Conservation (phyloP, 257 asterid species). For the Salvia hispanica region DNA sequence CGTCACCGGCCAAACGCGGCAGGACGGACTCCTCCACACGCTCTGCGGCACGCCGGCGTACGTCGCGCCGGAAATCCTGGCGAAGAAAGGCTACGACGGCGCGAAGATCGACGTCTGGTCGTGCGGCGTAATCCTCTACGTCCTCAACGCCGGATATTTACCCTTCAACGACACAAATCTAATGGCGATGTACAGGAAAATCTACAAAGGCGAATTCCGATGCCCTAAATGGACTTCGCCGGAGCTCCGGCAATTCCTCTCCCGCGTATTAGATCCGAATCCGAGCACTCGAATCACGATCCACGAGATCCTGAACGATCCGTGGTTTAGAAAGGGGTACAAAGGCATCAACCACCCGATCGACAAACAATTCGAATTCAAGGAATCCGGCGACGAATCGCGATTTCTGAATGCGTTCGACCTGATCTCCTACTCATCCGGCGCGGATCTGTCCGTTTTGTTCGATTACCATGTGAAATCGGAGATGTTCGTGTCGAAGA, state of each 20-base stretch:
- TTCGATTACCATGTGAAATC: conserved; percentile 31
- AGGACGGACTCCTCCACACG: conserved; percentile 77
- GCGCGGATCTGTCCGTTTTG: conserved; percentile 55
- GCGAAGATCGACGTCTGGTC: conserved; percentile 81
- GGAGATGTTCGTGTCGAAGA: conserved; percentile 43
- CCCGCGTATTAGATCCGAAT: conserved; percentile 58
- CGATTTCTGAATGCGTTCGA: conserved; percentile 52
- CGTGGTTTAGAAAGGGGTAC: conserved; percentile 60
- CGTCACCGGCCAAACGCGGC: conserved; percentile 56
- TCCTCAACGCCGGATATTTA: conserved; percentile 64
- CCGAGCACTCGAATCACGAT: conserved; percentile 63
- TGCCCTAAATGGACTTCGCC: conserved; percentile 76
- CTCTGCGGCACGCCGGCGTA: conserved; percentile 87
- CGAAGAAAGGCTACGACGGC: conserved; percentile 77
- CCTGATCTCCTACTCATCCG: conserved; percentile 49
- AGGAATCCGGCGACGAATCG: conserved; percentile 30
- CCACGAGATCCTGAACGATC: conserved; percentile 49
- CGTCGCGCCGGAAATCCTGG: conserved; percentile 81
- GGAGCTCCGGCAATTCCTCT: conserved; percentile 45
- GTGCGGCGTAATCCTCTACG: conserved; percentile 70
- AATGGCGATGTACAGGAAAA: conserved; percentile 74
- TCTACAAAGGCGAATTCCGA: conserved; percentile 67
- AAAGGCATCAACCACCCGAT: conserved; percentile 39
- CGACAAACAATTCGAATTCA: conserved; percentile 47
- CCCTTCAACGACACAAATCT: conserved; percentile 74